Base-by-base conservation (phyloP, 1,284 basidiomycete genomes). In the Polyporus tsugae region DNA sequence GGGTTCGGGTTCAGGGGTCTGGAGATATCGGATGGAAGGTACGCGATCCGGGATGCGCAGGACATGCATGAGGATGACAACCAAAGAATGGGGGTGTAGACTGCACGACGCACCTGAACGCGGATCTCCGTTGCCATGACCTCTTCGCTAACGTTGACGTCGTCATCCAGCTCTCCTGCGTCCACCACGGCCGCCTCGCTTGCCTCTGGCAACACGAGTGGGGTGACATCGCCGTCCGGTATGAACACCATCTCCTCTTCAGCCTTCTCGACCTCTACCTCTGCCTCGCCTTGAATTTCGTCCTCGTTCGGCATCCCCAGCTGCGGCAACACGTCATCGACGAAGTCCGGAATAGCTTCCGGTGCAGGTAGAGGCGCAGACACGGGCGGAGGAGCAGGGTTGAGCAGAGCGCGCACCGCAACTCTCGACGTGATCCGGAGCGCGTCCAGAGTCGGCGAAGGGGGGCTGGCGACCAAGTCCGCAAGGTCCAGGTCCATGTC, bases 391-490 rank as follows among this genome's bases (percentile, higher is more conserved):
- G 65, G 64, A 17, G 42, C 35, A 9, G 69, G 71, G 53, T 73
- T 71, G 33, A 71, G 55, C 65, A 73, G 22, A 25, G 69, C 69
- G 6, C 67, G 35, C 39, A 73, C 49, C 6, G 72, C 19, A 22
- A 69, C 65, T 15, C 67, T 39, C 39, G 71, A 72, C 59, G 69
- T 70, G 60, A 72, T 71, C 15, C 72, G 67, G 15, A 69, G 60
- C 58, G 67, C 69, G 41, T 69, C 67, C 29, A 73, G 58, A 2
- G 72, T 73, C 6, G 72, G 72, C 22, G 72, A 73, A 4, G 72
- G 72, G 5, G 72, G 72, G 3, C 69, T 71, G 5, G 71, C 69
- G 52, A 58, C 53, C 29, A 68, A 17, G 10, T 69, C 71, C 13
- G 29, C 52, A 0, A 68, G 61, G 17, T 55, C 64, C 58, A 66